phyloP scores from a whole-genome alignment of 768 basidiomycete species.

The Mycena metata region DNA sequence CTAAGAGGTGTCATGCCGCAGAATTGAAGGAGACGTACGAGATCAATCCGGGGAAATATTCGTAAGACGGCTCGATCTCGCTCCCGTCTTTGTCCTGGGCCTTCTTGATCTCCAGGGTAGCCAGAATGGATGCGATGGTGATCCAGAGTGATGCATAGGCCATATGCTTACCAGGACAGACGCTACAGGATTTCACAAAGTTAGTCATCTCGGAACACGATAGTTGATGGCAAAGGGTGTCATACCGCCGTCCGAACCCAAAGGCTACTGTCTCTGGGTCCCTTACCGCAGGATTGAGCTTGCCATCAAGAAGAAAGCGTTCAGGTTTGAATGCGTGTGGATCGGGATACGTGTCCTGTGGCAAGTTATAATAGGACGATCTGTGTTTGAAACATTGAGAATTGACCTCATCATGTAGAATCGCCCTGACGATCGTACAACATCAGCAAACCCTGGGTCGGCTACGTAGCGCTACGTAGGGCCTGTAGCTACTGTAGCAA shows the following conservation, averaged over 20 bases:
- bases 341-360: constrained; percentile 43
- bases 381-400: constrained; percentile 15
- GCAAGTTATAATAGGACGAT: constrained; percentile 35
- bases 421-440: constrained; percentile 14
- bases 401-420: constrained; percentile 29
- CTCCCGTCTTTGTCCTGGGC: constrained; percentile 12
- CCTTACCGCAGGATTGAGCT: constrained; percentile 14
- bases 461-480: too few species aligned
- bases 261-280: constrained; percentile 21
- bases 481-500: too few species aligned
- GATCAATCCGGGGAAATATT: constrained; percentile 12
- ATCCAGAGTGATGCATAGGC: constrained; percentile 24
- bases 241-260: constrained; percentile 29
- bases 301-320: constrained; percentile 40
- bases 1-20: neutral
- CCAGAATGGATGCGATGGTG: constrained; percentile 15
- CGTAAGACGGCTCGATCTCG: constrained; percentile 44
- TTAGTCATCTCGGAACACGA: neutral
- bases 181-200: constrained; percentile 29
- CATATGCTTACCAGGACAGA: constrained; percentile 38
- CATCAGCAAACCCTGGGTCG: too few species aligned
- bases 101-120: constrained; percentile 25
- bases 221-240: neutral
- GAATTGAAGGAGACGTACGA: neutral
- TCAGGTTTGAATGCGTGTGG: constrained; percentile 49